Conservation (phyloP, 139 green algal species). For the Edaphochlamys debaryana region DNA sequence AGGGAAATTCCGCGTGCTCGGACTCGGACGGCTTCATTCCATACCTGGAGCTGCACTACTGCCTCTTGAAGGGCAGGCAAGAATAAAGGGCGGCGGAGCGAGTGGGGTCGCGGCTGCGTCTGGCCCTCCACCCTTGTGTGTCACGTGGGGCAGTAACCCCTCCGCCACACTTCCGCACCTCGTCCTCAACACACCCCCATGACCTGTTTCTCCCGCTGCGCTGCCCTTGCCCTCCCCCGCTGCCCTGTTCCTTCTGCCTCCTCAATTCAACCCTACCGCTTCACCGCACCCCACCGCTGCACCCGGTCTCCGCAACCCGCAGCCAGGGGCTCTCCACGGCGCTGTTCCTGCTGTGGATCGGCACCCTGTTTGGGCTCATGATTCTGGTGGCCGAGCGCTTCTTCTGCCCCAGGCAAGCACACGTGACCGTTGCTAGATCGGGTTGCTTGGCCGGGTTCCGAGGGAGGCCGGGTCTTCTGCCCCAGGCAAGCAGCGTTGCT, state of each 20-base stretch:
- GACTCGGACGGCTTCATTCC: constrained; percentile 33
- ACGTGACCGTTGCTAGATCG: constrained; percentile 6
- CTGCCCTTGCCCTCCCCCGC: no score
- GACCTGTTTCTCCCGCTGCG: neutral
- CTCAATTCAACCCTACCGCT: no score
- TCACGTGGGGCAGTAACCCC: no score
- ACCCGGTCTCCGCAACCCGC: no score
- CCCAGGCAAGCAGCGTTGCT: neutral
- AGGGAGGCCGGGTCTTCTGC: neutral
- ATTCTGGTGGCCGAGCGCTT: constrained; percentile 59
- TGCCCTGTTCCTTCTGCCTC: no score
- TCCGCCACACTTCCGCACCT: neutral
- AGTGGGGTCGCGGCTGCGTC: no score
- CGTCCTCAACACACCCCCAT: no score
- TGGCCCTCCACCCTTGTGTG: no score
- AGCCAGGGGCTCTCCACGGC: constrained; percentile 41
- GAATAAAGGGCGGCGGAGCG: no score
- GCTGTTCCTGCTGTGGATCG: constrained; percentile 50
- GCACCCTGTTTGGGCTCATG: constrained; percentile 57
- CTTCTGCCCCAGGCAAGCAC: constrained; percentile 18
- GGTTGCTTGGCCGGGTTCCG: neutral
- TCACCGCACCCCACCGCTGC: no score
- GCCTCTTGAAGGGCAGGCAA: constrained; percentile 24
- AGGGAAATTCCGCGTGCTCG: constrained; percentile 7
- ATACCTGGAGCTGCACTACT: constrained; percentile 57